Evolutionary conservation across 495 filamentous ascomycete species (phyloP).

Genomic region (Aspergillus leporis): DNA sequence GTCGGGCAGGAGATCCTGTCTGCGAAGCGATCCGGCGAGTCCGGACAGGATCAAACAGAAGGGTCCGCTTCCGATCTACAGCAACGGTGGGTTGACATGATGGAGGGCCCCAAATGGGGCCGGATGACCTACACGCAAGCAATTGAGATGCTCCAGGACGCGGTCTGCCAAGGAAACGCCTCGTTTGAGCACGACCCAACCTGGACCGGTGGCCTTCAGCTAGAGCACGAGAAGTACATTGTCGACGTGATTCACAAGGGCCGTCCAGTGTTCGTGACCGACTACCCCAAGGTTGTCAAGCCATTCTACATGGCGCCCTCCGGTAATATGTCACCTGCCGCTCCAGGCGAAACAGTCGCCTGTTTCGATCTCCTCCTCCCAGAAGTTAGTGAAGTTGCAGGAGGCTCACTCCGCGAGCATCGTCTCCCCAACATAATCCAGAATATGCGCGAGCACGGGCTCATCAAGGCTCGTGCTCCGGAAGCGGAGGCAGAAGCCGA

Average conservation of each 20-base stretch:
- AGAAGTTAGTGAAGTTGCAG: constrained; percentile 83
- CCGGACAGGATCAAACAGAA: constrained; percentile 34
- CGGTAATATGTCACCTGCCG: constrained; percentile 6
- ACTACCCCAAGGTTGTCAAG: constrained; percentile 85
- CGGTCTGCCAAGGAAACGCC: constrained; percentile 46
- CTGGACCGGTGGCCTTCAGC: constrained; percentile 77
- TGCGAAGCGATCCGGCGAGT: constrained; percentile 39
- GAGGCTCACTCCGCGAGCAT: constrained; percentile 93
- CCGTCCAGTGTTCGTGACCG: constrained; percentile 84
- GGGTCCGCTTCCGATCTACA: constrained; percentile 48
- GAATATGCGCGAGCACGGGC: constrained; percentile 68
- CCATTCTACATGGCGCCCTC: constrained; percentile 93
- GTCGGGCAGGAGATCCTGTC: constrained; percentile 64
- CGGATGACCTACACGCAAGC: constrained; percentile 85
- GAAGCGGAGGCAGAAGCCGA: not conserved
- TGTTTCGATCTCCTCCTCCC: constrained; percentile 96
- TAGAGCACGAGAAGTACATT: constrained; percentile 91
- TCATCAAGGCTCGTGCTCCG: constrained; percentile 36
- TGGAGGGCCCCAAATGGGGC: constrained; percentile 63
- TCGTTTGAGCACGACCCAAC: constrained; percentile 65
- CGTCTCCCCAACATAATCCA: constrained; percentile 66
- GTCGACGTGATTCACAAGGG: constrained; percentile 68
- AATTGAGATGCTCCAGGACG: constrained; percentile 64
- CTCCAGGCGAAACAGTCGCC: constrained; percentile 63
- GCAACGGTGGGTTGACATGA: constrained; percentile 70